Evolutionary conservation across 148 eudicot species (phyloP).

Genomic region (Dianthus caryophyllus): DNA sequence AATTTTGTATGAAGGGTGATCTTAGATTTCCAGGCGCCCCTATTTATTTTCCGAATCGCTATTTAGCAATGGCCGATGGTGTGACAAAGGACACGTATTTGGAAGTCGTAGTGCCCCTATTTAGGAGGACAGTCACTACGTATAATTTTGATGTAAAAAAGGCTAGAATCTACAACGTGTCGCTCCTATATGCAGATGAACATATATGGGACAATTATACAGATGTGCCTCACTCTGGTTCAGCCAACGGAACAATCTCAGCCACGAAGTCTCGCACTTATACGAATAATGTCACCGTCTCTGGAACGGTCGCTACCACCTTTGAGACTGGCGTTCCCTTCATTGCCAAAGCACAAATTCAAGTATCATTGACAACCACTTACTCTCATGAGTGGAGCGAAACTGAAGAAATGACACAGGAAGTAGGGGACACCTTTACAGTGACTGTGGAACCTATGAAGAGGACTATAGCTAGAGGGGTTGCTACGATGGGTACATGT

Average conservation of each 20-base stretch:
- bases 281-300: not conserved
- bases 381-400: not conserved
- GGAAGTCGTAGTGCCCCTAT: not conserved
- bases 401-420: not conserved
- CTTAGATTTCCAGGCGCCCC: not conserved
- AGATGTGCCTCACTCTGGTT: not conserved
- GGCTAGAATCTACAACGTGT: not conserved
- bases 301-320: not conserved
- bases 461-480: slow-evolving; percentile 3
- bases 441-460: not conserved
- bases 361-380: not conserved
- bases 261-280: not conserved
- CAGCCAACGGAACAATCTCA: not conserved
- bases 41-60: not conserved
- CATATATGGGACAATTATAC: not conserved
- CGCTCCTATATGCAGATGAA: not conserved
- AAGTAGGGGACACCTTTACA: not conserved
- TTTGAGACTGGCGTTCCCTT: not conserved
- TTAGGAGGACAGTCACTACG: not conserved
- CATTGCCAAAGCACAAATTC: not conserved
- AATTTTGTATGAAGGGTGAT: not conserved
- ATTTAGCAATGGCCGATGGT: not conserved
- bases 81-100: not conserved
- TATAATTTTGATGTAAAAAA: not conserved
- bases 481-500: not conserved